Evolutionary conservation across 495 filamentous ascomycete species (phyloP).

Genomic region (Trichoderma reesei): DNA sequence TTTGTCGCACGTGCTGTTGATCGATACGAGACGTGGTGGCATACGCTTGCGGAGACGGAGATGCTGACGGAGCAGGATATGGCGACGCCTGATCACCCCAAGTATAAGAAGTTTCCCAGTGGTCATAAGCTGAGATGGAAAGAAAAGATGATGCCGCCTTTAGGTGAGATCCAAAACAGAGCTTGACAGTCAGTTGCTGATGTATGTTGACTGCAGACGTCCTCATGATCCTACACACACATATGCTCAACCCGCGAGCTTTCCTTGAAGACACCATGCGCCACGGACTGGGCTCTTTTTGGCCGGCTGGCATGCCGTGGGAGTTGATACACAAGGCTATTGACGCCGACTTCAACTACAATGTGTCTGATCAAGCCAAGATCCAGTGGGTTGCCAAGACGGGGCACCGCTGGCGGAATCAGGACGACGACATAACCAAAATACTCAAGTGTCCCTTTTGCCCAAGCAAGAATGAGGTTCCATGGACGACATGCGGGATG

Average conservation of each 20-base stretch:
- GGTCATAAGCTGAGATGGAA: not conserved
- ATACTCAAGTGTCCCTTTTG: constrained; percentile 43
- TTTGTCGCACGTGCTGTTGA: constrained; percentile 54
- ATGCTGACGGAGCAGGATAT: constrained; percentile 12
- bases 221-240: constrained; percentile 70
- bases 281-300: constrained; percentile 40
- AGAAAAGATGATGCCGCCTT: constrained; percentile 5
- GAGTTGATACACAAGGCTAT: constrained; percentile 43
- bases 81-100: constrained; percentile 4
- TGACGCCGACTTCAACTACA: constrained; percentile 45
- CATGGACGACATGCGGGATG: constrained; percentile 39
- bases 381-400: constrained; percentile 33
- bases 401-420: constrained; percentile 40
- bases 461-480: constrained; percentile 21
- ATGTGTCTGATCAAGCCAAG: constrained; percentile 26
- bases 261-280: constrained; percentile 62
- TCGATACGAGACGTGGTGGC: constrained; percentile 55
- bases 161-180: constrained; percentile 13
- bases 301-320: constrained; percentile 54
- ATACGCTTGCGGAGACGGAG: not conserved
- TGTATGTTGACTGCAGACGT: constrained; percentile 36
- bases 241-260: constrained; percentile 58
- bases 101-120: not conserved
- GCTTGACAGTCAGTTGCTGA: not conserved
- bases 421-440: constrained; percentile 31